Percentiles rank a stretch among this genome's conserved stretches.
Evolutionary conservation across 345 rosid species (phyloP).

Genomic region (Moricandia arvensis): DNA sequence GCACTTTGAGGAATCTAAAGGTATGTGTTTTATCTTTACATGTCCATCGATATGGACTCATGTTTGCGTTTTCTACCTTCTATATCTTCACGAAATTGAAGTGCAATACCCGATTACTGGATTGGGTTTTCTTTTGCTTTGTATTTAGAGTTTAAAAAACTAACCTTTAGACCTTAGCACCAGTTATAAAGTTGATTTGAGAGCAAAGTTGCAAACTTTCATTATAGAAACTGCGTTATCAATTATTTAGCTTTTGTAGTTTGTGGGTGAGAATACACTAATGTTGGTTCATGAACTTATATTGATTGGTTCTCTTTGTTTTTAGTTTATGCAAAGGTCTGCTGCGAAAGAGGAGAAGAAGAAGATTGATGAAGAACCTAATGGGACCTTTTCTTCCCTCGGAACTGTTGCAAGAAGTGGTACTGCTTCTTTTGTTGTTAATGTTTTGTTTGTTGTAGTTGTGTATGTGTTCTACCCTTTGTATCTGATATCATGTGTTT

Average conservation of each 20-base stretch:
- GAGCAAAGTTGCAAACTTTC: background rate
- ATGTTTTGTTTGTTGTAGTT: background rate
- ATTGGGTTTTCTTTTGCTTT: background rate
- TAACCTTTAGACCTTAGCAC: background rate
- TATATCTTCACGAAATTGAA: background rate
- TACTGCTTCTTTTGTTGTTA: background rate
- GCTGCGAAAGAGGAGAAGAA: slow-evolving; percentile 32
- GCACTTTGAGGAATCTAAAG: slow-evolving; percentile 16
- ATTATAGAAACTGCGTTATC: background rate
- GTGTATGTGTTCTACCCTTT: slow-evolving; percentile 1
- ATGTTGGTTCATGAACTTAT: slow-evolving; percentile 33
- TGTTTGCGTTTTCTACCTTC: background rate
- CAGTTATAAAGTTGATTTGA: no score
- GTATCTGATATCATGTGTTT: background rate
- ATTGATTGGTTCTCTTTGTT: background rate
- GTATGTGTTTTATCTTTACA: background rate
- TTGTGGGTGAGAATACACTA: no score
- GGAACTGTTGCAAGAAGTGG: slow-evolving; percentile 55
- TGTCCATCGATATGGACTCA: background rate
- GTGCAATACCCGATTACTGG: background rate
- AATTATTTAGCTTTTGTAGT: no score
- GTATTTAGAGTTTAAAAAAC: background rate
- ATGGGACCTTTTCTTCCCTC: slow-evolving; percentile 45
- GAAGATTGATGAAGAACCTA: slow-evolving; percentile 48
- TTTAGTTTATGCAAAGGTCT: slow-evolving; percentile 89